Evolutionary conservation across 495 filamentous ascomycete genomes (phyloP).

Genomic region (Thermothielavioides terrestris): DNA sequence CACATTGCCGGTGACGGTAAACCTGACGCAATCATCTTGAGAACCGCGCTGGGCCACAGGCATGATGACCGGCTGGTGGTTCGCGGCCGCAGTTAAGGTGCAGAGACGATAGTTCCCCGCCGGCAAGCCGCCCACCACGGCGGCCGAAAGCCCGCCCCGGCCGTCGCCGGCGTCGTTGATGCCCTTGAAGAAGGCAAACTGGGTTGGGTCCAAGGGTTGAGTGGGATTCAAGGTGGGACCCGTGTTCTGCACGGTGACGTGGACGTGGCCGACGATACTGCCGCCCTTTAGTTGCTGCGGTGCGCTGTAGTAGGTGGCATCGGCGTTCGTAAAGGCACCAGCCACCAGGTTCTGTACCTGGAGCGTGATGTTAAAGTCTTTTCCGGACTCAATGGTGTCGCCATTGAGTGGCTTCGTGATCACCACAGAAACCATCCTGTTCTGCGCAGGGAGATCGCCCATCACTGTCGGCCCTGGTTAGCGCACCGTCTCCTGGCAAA

Average conservation of each 20-base stretch:
- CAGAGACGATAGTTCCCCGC: constrained; percentile 24
- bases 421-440: constrained; percentile 50
- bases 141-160: constrained; percentile 15
- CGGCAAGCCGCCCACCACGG: constrained; percentile 17
- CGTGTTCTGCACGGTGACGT: constrained; percentile 51
- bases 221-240: constrained; percentile 31
- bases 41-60: constrained; percentile 23
- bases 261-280: constrained; percentile 48
- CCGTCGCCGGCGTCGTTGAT: constrained; percentile 23
- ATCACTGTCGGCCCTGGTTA: constrained; percentile 36
- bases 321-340: constrained; percentile 49
- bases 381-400: constrained; percentile 29
- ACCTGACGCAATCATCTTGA: constrained; percentile 24
- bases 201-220: constrained; percentile 32
- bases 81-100: constrained; percentile 17
- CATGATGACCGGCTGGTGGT: constrained; percentile 27
- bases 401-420: constrained; percentile 40
- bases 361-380: constrained; percentile 44
- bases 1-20: constrained; percentile 14
- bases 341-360: constrained; percentile 46
- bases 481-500: no score
- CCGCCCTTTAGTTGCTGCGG: constrained; percentile 42
- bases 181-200: constrained; percentile 22
- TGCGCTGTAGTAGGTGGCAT: constrained; percentile 49
- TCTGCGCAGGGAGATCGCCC: constrained; percentile 50